Percentiles rank a stretch among this genome's conserved stretches.
phyloP scores from a whole-genome alignment of 352 stramenopile species.

The Aphanomyces astaci region DNA sequence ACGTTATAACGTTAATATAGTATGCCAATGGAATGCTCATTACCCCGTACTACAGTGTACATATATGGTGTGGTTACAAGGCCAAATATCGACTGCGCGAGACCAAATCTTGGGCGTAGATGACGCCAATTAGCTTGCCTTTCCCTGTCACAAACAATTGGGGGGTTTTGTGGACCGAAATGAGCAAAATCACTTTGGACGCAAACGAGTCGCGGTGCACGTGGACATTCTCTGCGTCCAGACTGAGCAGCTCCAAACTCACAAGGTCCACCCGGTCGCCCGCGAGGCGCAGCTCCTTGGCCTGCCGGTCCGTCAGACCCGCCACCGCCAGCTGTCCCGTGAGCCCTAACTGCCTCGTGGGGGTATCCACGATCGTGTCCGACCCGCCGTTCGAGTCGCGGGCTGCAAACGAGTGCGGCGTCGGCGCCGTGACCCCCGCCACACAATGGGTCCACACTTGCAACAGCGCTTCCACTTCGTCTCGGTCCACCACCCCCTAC shows the following conservation, averaged over 20 bases:
- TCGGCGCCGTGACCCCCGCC: constrained; percentile 3
- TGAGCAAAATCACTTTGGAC: constrained; percentile 67
- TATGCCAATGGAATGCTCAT: not conserved
- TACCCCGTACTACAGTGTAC: too few relatives aligned
- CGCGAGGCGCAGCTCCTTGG: constrained; percentile 27
- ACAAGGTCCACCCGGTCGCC: constrained; percentile 46
- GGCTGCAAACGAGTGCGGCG: not conserved
- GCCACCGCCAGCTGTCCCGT: constrained; percentile 27
- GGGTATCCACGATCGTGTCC: not conserved
- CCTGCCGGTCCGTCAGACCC: constrained; percentile 25
- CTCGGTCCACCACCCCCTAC: constrained; percentile 42
- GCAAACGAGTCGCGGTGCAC: constrained; percentile 58
- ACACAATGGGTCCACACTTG: constrained; percentile 51
- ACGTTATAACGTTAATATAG: too few relatives aligned
- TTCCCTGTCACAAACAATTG: constrained; percentile 67
- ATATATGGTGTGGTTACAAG: too few relatives aligned
- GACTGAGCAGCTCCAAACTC: constrained; percentile 41
- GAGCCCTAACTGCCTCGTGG: not conserved
- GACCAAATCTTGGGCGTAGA: constrained; percentile 60
- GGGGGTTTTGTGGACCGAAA: constrained; percentile 68
- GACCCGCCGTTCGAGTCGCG: too few relatives aligned
- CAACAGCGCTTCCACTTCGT: constrained; percentile 55
- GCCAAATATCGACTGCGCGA: constrained; percentile 51
- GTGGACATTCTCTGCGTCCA: constrained; percentile 61
- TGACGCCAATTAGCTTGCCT: constrained; percentile 59